Evolutionary conservation across 2,329 filamentous ascomycete genomes (phyloP).

Genomic region (Metarhizium rileyi): DNA sequence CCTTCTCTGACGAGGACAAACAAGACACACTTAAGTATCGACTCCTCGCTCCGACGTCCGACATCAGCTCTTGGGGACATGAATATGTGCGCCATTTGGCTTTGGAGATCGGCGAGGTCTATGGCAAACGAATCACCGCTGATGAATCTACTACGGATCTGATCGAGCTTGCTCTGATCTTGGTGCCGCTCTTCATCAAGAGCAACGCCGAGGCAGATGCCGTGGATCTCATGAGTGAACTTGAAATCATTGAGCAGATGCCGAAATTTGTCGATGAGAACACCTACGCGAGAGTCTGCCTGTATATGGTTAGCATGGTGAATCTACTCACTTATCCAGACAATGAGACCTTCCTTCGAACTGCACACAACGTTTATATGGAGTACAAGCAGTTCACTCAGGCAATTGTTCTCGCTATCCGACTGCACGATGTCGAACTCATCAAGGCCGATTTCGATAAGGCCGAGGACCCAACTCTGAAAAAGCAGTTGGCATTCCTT

Average conservation of each 20-base stretch:
- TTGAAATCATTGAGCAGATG: conserved; percentile 93
- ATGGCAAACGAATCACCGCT: conserved; percentile 74
- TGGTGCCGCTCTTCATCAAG: conserved; percentile 91
- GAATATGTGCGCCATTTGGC: conserved; percentile 96
- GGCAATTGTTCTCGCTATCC: conserved; percentile 88
- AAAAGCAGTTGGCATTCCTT: conserved; percentile 90
- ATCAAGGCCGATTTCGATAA: conserved; percentile 75
- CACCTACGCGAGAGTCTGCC: conserved; percentile 83
- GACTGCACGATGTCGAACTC: conserved; percentile 76
- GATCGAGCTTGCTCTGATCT: conserved; percentile 68
- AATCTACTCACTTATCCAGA: conserved; percentile 95
- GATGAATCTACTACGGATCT: conserved; percentile 80
- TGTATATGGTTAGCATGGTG: conserved; percentile 99
- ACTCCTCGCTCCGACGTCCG: conserved; percentile 77
- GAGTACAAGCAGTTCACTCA: conserved; percentile 88
- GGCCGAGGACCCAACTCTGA: conserved; percentile 69
- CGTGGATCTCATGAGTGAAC: conserved; percentile 90
- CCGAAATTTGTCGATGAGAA: conserved; percentile 85
- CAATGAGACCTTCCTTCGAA: conserved; percentile 89
- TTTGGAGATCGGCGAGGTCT: conserved; percentile 91
- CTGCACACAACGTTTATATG: conserved; percentile 88
- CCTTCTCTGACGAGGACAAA: conserved; percentile 91
- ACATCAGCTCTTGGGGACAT: conserved; percentile 95
- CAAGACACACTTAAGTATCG: conserved; percentile 96
- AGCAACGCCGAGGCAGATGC: conserved; percentile 98